Percentiles rank a stretch among this genome's conserved stretches.
These are phyloP conservation scores for Pseudogymnoascus pannorum DNA, from an alignment of 2,329 filamentous ascomycete genomes.

Conservation along the genomic window DNA sequence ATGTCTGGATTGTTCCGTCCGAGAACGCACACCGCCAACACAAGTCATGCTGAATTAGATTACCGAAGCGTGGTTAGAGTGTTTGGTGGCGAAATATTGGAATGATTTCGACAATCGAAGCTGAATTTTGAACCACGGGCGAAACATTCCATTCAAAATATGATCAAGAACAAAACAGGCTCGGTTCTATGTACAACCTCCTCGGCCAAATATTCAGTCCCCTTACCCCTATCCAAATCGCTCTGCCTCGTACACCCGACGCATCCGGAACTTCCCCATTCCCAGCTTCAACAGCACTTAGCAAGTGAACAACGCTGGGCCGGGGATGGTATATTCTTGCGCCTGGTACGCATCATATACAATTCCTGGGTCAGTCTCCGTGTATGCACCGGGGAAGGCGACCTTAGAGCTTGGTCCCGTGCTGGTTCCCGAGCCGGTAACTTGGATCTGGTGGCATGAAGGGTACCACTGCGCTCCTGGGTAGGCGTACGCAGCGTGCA, in stretches of 20 bases:
- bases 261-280: not conserved
- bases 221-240: not conserved
- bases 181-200: not conserved
- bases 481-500: slow-evolving; percentile 39
- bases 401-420: slow-evolving; percentile 24
- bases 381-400: slow-evolving; percentile 40
- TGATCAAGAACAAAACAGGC: not conserved
- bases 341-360: slow-evolving; percentile 36
- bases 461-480: slow-evolving; percentile 29
- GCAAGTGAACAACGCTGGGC: slow-evolving; percentile 42
- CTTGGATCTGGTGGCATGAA: slow-evolving; percentile 36
- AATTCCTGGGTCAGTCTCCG: slow-evolving; percentile 37
- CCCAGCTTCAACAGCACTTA: slow-evolving; percentile 24
- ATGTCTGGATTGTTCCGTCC: not conserved
- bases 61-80: not conserved
- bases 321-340: slow-evolving; percentile 39
- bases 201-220: not conserved
- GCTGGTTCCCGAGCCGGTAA: slow-evolving; percentile 36
- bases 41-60: not conserved
- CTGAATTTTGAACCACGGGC: not conserved
- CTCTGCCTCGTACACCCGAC: not conserved
- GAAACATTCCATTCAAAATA: not conserved
- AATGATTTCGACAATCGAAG: not conserved
- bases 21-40: not conserved
- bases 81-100: not conserved